Conservation (phyloP, 164 flowering plant species). For the Piper longum region DNA sequence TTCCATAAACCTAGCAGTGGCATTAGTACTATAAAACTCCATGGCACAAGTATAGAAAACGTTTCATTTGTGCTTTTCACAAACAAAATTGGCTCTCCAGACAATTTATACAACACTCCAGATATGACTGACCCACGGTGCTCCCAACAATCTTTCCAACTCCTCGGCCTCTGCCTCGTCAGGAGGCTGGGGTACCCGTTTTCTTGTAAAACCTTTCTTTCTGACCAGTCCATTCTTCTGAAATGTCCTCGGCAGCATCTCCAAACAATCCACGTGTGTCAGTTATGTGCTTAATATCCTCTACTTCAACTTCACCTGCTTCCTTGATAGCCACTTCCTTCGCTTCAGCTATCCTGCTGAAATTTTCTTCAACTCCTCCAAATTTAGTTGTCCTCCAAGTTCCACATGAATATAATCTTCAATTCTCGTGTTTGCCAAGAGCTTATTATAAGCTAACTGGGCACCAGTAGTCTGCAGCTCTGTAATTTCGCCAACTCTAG, state of each 20-base stretch:
- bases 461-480: constrained; percentile 39
- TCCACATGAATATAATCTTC: constrained; percentile 63
- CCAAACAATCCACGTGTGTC: constrained; percentile 29
- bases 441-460: constrained; percentile 49
- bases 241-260: constrained; percentile 32
- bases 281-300: constrained; percentile 53
- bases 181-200: constrained; percentile 18
- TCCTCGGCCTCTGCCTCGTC: constrained; percentile 11
- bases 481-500: constrained; percentile 41
- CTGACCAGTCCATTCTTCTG: constrained; percentile 41
- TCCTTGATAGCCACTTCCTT: constrained; percentile 32
- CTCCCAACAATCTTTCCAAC: constrained; percentile 17
- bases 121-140: background rate
- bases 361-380: constrained; percentile 33
- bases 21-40: no score
- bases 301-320: constrained; percentile 42
- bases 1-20: no score
- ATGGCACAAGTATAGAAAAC: no score
- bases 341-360: constrained; percentile 25
- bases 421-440: constrained; percentile 31
- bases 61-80: no score
- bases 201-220: constrained; percentile 32
- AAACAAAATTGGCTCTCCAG: no score
- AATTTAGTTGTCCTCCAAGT: constrained; percentile 40
- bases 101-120: no score